Evolutionary conservation across 768 basidiomycete species (phyloP), one percentile per base, ranked within the genome.

Genomic region (Dictyophora rubrovolvata): DNA sequence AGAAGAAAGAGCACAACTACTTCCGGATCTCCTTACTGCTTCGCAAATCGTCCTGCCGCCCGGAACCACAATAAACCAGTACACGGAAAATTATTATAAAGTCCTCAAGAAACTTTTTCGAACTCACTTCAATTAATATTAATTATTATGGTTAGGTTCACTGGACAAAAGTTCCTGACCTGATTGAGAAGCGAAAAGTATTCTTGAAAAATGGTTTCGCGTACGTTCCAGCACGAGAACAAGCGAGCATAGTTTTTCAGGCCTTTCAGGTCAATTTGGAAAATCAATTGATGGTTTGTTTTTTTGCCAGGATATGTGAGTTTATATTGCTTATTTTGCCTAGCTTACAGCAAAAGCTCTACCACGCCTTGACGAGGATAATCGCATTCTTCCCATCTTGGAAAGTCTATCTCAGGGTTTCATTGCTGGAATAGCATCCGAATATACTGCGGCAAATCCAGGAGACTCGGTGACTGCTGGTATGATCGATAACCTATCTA

Each of bases 121-220:
- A 12, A 20, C 20, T 49, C 47, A 47, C 50, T 16, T 60, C 23
- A 23, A 5, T 37, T 9, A 12, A 57, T 18, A 35, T 63, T 54
- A 23, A 35, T 9, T 2, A 16, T 48, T 23, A 7, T 5, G 28
- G 36, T 1, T 52, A 96, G 93, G 93, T 97, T n/a, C 85, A 81
- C 69, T 99, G 96, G 96, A 93, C 87, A 12, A 84, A 86, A 62
- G 94, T 98, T 2, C 91, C 92, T 5, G 93, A 96, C 70, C 80
- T 99, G 1, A 87, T 99, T 8, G 87, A 86, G 61, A 83, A 79
- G 66, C 77, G 95, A 18, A 79, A 77, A 49, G 90, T 97, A 0
- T 83, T 90, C 61, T 73, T 99, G 42, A 78, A 77, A 61, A 77
- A 74, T 6, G 95, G 94, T 1, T 85, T 84, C 77, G 94, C 94